A percentile compares a stretch with the other conserved stretches of the same genome.
Conservation (phyloP, 1,284 basidiomycete species). For the Hemileia vastatrix region DNA sequence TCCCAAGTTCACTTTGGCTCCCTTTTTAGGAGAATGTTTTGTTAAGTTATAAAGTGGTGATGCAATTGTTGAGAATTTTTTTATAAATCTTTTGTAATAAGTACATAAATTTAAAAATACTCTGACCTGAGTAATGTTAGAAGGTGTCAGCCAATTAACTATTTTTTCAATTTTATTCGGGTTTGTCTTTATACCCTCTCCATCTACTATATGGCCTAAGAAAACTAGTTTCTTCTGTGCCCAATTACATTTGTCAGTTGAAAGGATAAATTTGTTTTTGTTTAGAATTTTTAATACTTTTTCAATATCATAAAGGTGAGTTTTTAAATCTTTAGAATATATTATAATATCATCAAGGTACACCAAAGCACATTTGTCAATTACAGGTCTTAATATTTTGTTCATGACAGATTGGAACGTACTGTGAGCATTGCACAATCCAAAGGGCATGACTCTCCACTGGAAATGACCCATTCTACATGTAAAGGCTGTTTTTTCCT, state of each 20-base stretch:
- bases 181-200: too few species aligned
- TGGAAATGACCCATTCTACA: not conserved
- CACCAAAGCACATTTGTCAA: not conserved
- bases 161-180: too few species aligned
- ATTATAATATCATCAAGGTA: constrained; percentile 3
- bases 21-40: too few species aligned
- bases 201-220: not conserved
- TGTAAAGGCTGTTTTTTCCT: not conserved
- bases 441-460: constrained; percentile 10
- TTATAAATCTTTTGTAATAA: too few species aligned
- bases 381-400: not conserved
- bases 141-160: too few species aligned
- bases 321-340: not conserved
- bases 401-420: constrained; percentile 43
- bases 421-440: constrained; percentile 23
- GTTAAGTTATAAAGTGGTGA: too few species aligned
- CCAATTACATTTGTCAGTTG: not conserved
- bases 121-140: too few species aligned
- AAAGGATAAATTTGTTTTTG: not conserved
- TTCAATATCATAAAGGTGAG: not conserved
- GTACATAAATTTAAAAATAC: too few species aligned
- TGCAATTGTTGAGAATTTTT: too few species aligned
- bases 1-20: too few species aligned
- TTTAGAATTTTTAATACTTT: not conserved
- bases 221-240: not conserved